Base-by-base conservation (phyloP, 2,329 filamentous ascomycete species). In the Shiraia sp. region DNA sequence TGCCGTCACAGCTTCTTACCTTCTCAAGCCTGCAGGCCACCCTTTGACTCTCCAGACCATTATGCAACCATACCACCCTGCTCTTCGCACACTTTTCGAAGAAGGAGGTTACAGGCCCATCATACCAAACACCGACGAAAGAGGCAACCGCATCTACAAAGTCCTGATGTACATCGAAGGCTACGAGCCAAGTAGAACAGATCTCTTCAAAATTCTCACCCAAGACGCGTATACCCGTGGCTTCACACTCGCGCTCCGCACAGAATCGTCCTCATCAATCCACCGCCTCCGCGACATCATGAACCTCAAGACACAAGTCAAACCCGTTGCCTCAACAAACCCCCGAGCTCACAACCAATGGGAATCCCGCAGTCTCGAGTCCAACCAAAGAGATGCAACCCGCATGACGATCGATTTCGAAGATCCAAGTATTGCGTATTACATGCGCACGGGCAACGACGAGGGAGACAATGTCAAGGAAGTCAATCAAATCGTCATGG, bases 1-100 rank as follows among this genome's bases (percentile, higher is more conserved):
- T 36, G 55, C 64, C 9, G 57, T 69, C 2, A 63, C 74, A 2
- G 60, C 70, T 15, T 64, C 70, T 10, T 83, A 80, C 65, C 73
- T 78, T 4, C 69, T 83, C n/a, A 45, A 53, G 13, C 63, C 65
- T 2, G 48, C 46, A 3, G 47, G 42, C 26, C 55, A 59, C 19
- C 31, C 30, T 2, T 48, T 66, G 4, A 49, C 44, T 15, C 53
- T 69, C 6, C 51, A 55, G 37, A 53, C 60, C 19, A 27, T 67
- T 15, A 59, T 65, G 56, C 62, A 67, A 38, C 66, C 66, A 2
- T 69, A 68, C 24, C 65, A 75, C 16, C 75, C 78, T 5, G 69
- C 74, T 7, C 68, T 71, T 9, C 66, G 59, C 31, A 32, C 44
- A 1, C 45, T 68, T 31, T 40, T 68, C 32, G 51, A 58, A 30